Percentiles rank a stretch among this genome's conserved stretches.
Evolutionary conservation across 1,284 basidiomycete species (phyloP).

Genomic region (Pseudozyma hubeiensis): DNA sequence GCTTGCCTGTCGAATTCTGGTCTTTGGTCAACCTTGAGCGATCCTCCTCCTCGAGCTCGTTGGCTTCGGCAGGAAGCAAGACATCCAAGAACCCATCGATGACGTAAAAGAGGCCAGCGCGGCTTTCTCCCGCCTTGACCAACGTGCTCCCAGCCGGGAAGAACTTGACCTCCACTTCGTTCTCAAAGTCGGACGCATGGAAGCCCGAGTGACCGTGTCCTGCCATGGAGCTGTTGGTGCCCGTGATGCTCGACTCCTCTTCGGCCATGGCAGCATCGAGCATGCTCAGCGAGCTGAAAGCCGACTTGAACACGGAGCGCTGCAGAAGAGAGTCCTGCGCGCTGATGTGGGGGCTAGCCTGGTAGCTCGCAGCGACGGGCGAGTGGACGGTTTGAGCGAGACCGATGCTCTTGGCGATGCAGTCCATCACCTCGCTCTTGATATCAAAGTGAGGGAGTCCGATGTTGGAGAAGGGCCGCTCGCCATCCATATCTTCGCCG

Average conservation of each 20-base stretch:
- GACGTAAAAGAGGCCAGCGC: conserved; percentile 94
- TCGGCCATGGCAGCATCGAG: conserved; percentile 70
- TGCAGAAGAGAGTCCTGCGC: conserved; percentile 48
- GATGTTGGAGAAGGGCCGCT: conserved; percentile 29
- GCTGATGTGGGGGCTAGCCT: conserved; percentile 61
- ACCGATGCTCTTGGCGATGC: conserved; percentile 96
- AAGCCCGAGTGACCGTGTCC: conserved; percentile 40
- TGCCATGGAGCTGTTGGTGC: conserved; percentile 48
- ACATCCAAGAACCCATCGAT: conserved; percentile 98
- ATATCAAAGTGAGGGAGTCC: conserved; percentile 81
- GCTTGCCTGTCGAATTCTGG: conserved; percentile 3
- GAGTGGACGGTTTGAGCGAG: conserved; percentile 78
- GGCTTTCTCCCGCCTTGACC: conserved; percentile 88
- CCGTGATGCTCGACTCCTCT: conserved; percentile 58
- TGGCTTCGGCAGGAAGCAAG: conserved; percentile 74
- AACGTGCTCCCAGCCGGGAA: conserved; percentile 87
- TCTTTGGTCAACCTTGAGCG: conserved; percentile 6
- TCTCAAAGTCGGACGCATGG: conserved; percentile 77
- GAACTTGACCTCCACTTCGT: conserved; percentile 94
- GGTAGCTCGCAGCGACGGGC: conserved; percentile 66
- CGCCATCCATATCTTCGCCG: conserved; percentile 19
- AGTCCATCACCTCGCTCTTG: conserved; percentile 92
- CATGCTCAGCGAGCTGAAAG: conserved; percentile 85
- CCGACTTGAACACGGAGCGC: conserved; percentile 75
- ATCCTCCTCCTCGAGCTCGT: conserved; percentile 66